These are phyloP conservation scores for Fusarium secorum DNA, from an alignment of 2,329 filamentous ascomycete species.

Conservation along the genomic window DNA sequence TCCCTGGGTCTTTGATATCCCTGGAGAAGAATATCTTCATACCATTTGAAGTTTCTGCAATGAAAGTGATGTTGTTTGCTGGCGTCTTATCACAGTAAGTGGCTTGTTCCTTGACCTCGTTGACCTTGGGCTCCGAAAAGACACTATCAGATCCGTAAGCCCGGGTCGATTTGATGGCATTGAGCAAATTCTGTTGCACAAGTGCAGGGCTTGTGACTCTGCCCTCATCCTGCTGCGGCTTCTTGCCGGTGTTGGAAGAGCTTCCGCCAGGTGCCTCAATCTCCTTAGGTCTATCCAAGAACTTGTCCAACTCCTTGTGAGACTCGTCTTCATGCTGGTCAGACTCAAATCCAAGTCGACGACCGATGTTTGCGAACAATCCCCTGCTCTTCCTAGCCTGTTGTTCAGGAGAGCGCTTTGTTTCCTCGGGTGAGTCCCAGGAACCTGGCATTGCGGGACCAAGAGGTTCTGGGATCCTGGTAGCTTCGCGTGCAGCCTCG, in stretches of 20 bases:
- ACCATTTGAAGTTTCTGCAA: conserved; percentile 73
- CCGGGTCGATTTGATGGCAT: conserved; percentile 80
- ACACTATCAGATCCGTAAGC: conserved; percentile 76
- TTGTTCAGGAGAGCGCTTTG: conserved; percentile 44
- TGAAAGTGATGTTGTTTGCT: conserved; percentile 75
- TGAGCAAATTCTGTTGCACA: conserved; percentile 75
- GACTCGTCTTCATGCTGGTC: conserved; percentile 53
- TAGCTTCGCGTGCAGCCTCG: conserved; percentile 50
- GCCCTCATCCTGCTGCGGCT: conserved; percentile 53
- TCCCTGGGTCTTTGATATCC: conserved; percentile 54
- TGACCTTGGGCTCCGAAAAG: conserved; percentile 76
- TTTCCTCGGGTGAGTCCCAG: conserved; percentile 72
- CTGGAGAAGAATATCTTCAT: conserved; percentile 78
- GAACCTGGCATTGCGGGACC: conserved; percentile 72
- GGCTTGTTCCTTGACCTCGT: conserved; percentile 79
- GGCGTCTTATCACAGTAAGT: conserved; percentile 86
- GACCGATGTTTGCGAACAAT: conserved; percentile 73
- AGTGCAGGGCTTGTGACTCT: conserved; percentile 67
- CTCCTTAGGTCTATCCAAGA: conserved; percentile 49
- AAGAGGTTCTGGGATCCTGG: conserved; percentile 53
- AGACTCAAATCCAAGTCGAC: conserved; percentile 72
- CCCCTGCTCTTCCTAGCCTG: conserved; percentile 57
- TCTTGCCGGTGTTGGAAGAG: conserved; percentile 18
- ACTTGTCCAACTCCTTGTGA: conserved; percentile 54
- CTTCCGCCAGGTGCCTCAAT: conserved; percentile 27